Percentiles rank a stretch among this genome's conserved stretches.
Evolutionary conservation across 345 rosid genomes (phyloP).

Genomic region (Salix koriyanagi): DNA sequence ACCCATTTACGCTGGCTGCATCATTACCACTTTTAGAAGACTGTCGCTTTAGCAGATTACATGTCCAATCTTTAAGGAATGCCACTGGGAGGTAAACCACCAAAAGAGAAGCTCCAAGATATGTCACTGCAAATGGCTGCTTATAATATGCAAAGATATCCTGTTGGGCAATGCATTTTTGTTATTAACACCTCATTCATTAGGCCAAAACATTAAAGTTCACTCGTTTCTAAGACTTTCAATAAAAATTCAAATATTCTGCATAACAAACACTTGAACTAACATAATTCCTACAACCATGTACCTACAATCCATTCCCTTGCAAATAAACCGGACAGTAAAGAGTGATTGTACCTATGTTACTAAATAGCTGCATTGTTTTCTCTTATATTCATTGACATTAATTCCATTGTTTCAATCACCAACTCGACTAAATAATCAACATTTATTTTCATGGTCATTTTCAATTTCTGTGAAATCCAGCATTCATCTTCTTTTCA

Average conservation of each 20-base stretch:
- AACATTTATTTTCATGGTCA: background rate
- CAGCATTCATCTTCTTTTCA: background rate
- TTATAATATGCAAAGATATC: constrained; percentile 85
- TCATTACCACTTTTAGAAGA: constrained; percentile 51
- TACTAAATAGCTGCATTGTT: background rate
- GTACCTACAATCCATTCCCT: background rate
- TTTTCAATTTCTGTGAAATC: background rate
- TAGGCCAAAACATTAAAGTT: background rate
- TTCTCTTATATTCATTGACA: background rate
- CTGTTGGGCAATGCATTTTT: constrained; percentile 34
- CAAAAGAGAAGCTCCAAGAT: constrained; percentile 98
- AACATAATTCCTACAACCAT: background rate
- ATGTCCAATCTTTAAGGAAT: constrained; percentile 80
- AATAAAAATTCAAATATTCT: background rate
- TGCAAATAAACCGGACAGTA: background rate
- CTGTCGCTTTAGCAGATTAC: constrained; percentile 40
- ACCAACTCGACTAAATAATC: background rate
- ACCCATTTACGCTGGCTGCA: constrained; percentile 36
- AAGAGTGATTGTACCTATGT: background rate
- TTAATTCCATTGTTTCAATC: background rate
- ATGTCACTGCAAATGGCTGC: constrained; percentile 98
- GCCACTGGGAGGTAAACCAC: constrained; percentile 95
- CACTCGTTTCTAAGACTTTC: background rate
- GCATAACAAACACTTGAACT: background rate
- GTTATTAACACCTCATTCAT: background rate